Conservation (phyloP, 805 yeast genomes). For the Metschnikowia lachancei region DNA sequence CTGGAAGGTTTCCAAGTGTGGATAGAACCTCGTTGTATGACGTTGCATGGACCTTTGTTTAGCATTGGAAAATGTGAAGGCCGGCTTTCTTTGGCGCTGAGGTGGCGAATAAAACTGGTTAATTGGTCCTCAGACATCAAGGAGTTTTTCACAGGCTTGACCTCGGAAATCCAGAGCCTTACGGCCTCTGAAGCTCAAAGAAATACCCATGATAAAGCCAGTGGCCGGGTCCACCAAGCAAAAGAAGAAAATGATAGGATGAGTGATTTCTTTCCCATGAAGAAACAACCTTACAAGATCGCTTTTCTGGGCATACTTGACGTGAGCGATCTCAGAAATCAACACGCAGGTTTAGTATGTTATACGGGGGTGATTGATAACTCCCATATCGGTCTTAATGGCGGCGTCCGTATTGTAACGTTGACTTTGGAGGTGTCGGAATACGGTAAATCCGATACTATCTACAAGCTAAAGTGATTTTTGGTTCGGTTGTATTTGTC, state of each 20-base stretch:
- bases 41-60: slow-evolving; percentile 31
- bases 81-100: slow-evolving; percentile 5
- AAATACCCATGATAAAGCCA: slow-evolving; percentile 27
- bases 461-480: slow-evolving; percentile 11
- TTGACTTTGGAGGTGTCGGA: slow-evolving; percentile 21
- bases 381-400: slow-evolving; percentile 30
- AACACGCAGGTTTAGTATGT: slow-evolving; percentile 19
- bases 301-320: slow-evolving; percentile 26
- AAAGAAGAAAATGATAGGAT: slow-evolving; percentile 9
- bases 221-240: slow-evolving; percentile 30
- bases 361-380: slow-evolving; percentile 33
- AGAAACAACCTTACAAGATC: slow-evolving; percentile 18
- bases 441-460: slow-evolving; percentile 6
- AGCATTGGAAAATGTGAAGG: slow-evolving; percentile 15
- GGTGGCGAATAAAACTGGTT: slow-evolving; percentile 32
- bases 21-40: slow-evolving; percentile 30
- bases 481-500: too few species aligned
- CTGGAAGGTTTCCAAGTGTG: slow-evolving; percentile 25
- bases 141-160: slow-evolving; percentile 23
- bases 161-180: slow-evolving; percentile 28
- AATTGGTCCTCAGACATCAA: slow-evolving; percentile 20
- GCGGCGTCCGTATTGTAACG: slow-evolving; percentile 30
- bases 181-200: slow-evolving; percentile 21
- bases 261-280: not conserved
- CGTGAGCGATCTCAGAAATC: slow-evolving; percentile 21